phyloP scores from a whole-genome alignment of 2,329 filamentous ascomycete genomes.

The Verticillium nonalfalfae region DNA sequence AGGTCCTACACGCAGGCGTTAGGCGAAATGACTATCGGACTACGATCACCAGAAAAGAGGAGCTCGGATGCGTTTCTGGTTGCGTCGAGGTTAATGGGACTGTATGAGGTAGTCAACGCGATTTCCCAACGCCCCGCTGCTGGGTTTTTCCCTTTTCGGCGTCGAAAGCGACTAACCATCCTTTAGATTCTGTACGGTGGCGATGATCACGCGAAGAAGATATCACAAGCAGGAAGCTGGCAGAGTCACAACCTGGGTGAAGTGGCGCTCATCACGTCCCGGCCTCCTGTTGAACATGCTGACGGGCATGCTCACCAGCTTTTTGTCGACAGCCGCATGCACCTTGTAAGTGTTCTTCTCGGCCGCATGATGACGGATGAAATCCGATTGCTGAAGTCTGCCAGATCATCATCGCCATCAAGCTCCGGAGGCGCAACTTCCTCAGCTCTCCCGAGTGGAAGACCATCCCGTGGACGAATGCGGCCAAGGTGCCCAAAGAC shows the following conservation, averaged over 20 bases:
- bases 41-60: constrained; percentile 2
- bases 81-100: constrained; percentile 8
- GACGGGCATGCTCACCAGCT: constrained; percentile 12
- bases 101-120: constrained; percentile 13
- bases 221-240: constrained; percentile 12
- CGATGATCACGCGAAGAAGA: constrained; percentile 7
- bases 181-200: constrained; percentile 11
- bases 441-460: constrained; percentile 23
- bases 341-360: constrained; percentile 9
- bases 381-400: neutral
- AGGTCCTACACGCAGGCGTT: constrained; percentile 14
- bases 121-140: neutral
- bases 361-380: neutral
- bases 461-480: constrained; percentile 21
- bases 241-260: constrained; percentile 11
- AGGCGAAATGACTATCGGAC: constrained; percentile 4
- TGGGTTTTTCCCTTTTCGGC: neutral
- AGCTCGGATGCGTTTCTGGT: constrained; percentile 9
- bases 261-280: constrained; percentile 6
- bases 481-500: constrained; percentile 21
- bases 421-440: constrained; percentile 13
- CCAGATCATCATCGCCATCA: constrained; percentile 9
- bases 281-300: constrained; percentile 3
- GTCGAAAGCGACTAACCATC: neutral
- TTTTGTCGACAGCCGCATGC: constrained; percentile 14